phyloP scores from a whole-genome alignment of 306 rosid genomes.

The Ochetophila trinervis region DNA sequence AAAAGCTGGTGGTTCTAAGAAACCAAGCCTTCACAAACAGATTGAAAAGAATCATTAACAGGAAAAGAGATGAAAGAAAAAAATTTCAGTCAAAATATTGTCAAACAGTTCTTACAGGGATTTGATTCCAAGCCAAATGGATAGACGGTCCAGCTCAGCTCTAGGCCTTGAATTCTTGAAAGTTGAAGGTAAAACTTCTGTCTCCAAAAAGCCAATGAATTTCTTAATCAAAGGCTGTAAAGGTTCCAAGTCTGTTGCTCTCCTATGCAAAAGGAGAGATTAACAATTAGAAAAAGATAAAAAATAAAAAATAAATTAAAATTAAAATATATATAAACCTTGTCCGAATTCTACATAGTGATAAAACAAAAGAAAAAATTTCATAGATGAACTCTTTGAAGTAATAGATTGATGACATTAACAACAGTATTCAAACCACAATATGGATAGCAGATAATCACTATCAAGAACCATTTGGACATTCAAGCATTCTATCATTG shows the following conservation, averaged over 20 bases:
- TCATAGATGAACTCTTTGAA: neutral
- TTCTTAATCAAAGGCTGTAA: conserved; percentile 89
- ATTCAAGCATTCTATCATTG: neutral
- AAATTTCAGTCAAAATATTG: conserved; percentile 12
- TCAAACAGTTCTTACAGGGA: conserved; percentile 69
- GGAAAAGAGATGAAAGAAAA: conserved; percentile 14
- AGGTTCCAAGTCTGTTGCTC: conserved; percentile 76
- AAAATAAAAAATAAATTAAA: too few relatives aligned
- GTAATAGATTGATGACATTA: neutral
- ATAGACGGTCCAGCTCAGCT: conserved; percentile 63
- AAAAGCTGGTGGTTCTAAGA: conserved; percentile 87
- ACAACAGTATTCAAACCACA: neutral
- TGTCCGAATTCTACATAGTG: neutral
- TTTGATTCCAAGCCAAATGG: conserved; percentile 89
- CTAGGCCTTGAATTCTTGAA: conserved; percentile 54
- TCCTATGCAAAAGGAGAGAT: conserved; percentile 40
- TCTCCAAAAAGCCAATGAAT: conserved; percentile 70
- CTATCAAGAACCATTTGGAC: neutral
- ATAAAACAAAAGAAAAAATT: neutral
- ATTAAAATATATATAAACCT: neutral
- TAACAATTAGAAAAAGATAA: neutral
- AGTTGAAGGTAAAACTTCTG: conserved; percentile 58
- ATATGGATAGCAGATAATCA: too few relatives aligned
- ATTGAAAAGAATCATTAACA: conserved; percentile 23
- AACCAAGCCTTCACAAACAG: conserved; percentile 69